Percentiles rank a stretch among this genome's conserved stretches.
These are phyloP conservation scores for Silene conica DNA, from an alignment of 148 eudicot species.

Conservation along the genomic window DNA sequence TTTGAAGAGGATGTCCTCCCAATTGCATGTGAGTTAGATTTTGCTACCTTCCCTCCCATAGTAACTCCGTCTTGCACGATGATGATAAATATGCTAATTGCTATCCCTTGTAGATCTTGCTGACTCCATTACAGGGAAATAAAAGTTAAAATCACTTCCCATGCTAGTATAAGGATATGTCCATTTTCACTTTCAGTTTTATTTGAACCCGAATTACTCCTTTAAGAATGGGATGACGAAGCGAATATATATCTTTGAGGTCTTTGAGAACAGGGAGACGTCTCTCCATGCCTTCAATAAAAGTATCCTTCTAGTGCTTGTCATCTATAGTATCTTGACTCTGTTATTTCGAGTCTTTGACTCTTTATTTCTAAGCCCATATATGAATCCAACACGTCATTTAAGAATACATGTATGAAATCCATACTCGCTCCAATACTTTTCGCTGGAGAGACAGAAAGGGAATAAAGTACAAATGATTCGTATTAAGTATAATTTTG, in stretches of 20 bases:
- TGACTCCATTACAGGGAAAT: not conserved
- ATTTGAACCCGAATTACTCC: not conserved
- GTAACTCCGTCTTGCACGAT: not conserved
- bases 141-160: not conserved
- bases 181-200: not conserved
- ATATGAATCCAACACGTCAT: not conserved
- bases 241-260: not conserved
- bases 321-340: not conserved
- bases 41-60: not conserved
- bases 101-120: not conserved
- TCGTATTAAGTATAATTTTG: too few species aligned
- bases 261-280: not conserved
- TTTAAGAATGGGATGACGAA: not conserved
- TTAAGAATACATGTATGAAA: not conserved
- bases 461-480: too few species aligned
- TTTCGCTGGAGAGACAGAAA: too few species aligned
- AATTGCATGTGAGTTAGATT: constrained; percentile 51
- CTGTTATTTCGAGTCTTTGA: not conserved
- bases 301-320: not conserved
- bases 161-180: not conserved
- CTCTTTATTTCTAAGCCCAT: too few species aligned
- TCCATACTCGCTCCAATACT: too few species aligned
- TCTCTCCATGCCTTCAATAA: not conserved
- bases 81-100: not conserved
- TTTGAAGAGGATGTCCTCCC: constrained; percentile 49